A percentile compares a stretch with the other conserved stretches of the same genome.
These are phyloP conservation scores for Cercospora beticola DNA, from an alignment of 2,329 filamentous ascomycete genomes.

Conservation along the genomic window DNA sequence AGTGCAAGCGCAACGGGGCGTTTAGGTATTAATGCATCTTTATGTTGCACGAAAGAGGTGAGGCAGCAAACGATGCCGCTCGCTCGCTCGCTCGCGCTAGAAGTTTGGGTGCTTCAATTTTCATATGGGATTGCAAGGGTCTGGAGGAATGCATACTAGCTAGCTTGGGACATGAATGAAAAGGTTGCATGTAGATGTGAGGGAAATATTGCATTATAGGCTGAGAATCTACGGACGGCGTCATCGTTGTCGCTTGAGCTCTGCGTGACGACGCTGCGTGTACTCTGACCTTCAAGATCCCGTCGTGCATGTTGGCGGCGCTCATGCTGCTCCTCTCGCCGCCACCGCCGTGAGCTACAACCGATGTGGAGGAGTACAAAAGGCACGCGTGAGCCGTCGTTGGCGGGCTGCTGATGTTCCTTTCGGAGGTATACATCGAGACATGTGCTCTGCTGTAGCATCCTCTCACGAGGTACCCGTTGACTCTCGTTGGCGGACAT, in stretches of 20 bases:
- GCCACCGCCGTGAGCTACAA: not conserved
- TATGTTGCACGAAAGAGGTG: not conserved
- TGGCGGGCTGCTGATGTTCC: not conserved
- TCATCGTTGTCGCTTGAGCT: not conserved
- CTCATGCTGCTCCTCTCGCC: not conserved
- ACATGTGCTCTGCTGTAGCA: not conserved
- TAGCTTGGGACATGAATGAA: not conserved
- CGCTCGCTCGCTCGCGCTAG: not conserved
- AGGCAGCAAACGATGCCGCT: not conserved
- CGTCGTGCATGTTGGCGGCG: not conserved
- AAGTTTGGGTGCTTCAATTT: not conserved
- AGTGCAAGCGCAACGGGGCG: not conserved
- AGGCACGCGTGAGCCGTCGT: conserved; percentile 6
- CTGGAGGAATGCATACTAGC: not conserved
- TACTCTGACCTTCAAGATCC: not conserved
- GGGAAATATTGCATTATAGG: not conserved
- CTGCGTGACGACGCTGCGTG: too few species aligned
- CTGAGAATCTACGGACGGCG: not conserved
- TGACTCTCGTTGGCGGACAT: conserved; percentile 9
- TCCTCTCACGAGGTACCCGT: not conserved
- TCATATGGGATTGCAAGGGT: not conserved
- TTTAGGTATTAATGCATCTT: not conserved
- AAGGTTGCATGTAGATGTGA: not conserved
- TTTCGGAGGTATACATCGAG: conserved; percentile 1
- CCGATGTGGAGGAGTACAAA: conserved; percentile 1